Evolutionary conservation across 2,329 filamentous ascomycete genomes (phyloP).

Genomic region (Endothia cerciana): DNA sequence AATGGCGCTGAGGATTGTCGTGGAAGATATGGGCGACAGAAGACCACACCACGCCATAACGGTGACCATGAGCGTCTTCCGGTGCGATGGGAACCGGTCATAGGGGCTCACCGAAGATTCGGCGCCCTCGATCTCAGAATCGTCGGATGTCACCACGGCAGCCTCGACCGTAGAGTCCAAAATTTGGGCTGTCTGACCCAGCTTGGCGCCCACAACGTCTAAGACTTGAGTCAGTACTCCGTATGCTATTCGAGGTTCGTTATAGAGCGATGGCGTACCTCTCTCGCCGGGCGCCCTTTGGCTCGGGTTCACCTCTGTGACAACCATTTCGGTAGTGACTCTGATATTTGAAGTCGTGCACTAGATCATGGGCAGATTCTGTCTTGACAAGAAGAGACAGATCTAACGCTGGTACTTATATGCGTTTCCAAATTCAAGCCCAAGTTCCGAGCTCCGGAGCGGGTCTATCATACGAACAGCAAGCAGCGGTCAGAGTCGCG

Average conservation of each 20-base stretch:
- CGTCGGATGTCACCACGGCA: not conserved
- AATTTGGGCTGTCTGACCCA: not conserved
- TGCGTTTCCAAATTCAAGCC: not conserved
- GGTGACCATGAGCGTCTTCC: slow-evolving; percentile 20
- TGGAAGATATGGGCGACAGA: slow-evolving; percentile 20
- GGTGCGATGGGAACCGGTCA: slow-evolving; percentile 18
- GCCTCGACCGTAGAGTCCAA: not conserved
- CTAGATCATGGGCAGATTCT: not conserved
- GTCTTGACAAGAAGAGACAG: not conserved
- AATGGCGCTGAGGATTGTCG: slow-evolving; percentile 20
- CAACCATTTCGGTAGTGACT: not conserved
- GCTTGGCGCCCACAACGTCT: not conserved
- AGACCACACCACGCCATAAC: slow-evolving; percentile 24
- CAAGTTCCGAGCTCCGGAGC: slow-evolving; percentile 6
- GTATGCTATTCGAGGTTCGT: not conserved
- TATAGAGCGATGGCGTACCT: not conserved
- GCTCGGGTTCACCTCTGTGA: not conserved
- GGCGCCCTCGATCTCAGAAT: slow-evolving; percentile 14
- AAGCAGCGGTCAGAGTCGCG: slow-evolving; percentile 18
- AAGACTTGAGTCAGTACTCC: not conserved
- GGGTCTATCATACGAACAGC: slow-evolving; percentile 7
- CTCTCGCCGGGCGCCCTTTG: not conserved
- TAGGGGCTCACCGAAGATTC: slow-evolving; percentile 8
- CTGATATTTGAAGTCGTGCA: not conserved
- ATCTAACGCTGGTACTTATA: not conserved